Percentiles rank a stretch among this genome's conserved stretches.
Conservation (phyloP, 1,139 yeast species). For the Casaregolazyma lundiana region DNA sequence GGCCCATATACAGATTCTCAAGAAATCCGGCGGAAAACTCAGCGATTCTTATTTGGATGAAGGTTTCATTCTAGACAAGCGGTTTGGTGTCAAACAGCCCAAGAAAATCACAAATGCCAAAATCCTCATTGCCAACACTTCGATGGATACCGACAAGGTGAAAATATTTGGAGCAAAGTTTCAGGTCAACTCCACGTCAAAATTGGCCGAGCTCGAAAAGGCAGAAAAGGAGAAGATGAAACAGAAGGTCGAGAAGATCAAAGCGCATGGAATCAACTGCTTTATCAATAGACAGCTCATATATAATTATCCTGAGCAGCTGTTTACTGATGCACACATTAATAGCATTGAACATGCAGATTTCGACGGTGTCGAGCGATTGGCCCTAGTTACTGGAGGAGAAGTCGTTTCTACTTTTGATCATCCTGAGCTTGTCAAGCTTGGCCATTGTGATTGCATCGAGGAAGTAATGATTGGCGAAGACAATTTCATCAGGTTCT, state of each 20-base stretch:
- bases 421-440: conserved; percentile 74
- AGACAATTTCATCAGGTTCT: conserved; percentile 75
- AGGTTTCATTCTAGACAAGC: conserved; percentile 87
- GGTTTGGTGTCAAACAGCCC: conserved; percentile 92
- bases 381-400: conserved; percentile 95
- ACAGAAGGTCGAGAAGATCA: conserved; percentile 80
- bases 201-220: conserved; percentile 90
- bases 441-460: conserved; percentile 84
- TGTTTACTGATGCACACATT: conserved; percentile 80
- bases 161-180: conserved; percentile 97
- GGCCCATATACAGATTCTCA: conserved; percentile 90
- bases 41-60: conserved; percentile 92
- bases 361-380: conserved; percentile 95
- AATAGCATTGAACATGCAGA: conserved; percentile 98
- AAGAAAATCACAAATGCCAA: conserved; percentile 77
- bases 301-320: conserved; percentile 96
- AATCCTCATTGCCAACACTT: conserved; percentile 88
- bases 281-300: conserved; percentile 94
- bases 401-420: conserved; percentile 98
- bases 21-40: conserved; percentile 88
- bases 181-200: conserved; percentile 91
- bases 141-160: conserved; percentile 96
- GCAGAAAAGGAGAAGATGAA: conserved; percentile 96
- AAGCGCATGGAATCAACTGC: conserved; percentile 74
- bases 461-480: conserved; percentile 95